Evolutionary conservation across 2,329 filamentous ascomycete genomes (phyloP), one percentile per base, ranked within the genome.

Genomic region (Fusarium continuum): DNA sequence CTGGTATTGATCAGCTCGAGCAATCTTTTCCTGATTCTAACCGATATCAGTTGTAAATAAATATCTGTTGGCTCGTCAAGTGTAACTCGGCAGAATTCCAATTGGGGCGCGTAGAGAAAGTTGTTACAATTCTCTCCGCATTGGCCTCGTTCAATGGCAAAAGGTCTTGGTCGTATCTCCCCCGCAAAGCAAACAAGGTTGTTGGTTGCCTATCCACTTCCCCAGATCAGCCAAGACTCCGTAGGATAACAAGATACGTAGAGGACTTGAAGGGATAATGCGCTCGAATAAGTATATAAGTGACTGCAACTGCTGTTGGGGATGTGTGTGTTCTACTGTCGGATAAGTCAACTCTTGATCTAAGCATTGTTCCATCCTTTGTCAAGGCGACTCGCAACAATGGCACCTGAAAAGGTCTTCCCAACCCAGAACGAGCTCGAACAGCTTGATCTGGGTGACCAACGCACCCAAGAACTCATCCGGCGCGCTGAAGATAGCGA

Each of bases 351-450:
- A n/a, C n/a, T n/a, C 28, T 29, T 14, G 28, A 29, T 28, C 26
- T n/a, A n/a, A n/a, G n/a, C n/a, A n/a, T n/a, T n/a, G n/a, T n/a
- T n/a, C n/a, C n/a, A n/a, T n/a, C n/a, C 11, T 29, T 29, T 14
- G 11, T 29, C 6, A 13, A 13, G 28, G 14, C n/a, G 11, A 29
- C 11, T 13, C 28, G n/a, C 11, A 36, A 25, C 23, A 16, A 53
- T 53, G 50, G 34, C 50, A 31, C 55, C 50, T 7, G 53, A 55
- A 16, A 64, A 51, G 34, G 50, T 64, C 25, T 17, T 64, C n/a
- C 61, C 57, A 17, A 61, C 57, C 4, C 45, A 55, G 31, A 36
- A 41, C n/a, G 61, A 64, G 35, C 61, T 64, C 34, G 50, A 52
- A 8, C 43, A 44, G 23, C 39, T 64, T 26, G 61, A 62, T 28